Percentiles rank a stretch among this genome's conserved stretches.
Evolutionary conservation across 169 alveolate genomes (phyloP).

Genomic region (Eimeria sp.): DNA sequence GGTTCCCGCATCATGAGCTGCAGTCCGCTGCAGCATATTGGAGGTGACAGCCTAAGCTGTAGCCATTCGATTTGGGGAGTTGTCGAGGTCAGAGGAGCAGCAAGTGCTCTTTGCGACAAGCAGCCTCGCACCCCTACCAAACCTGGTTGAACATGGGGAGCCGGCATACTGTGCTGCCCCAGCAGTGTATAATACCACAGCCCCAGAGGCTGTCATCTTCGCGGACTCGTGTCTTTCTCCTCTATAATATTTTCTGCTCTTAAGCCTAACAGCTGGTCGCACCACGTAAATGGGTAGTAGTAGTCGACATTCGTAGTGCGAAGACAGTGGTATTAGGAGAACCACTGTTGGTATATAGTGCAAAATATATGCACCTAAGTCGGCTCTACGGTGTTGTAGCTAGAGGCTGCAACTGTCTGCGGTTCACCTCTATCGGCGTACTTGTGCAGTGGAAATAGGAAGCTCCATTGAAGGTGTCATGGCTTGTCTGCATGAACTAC

Average conservation of each 20-base stretch:
- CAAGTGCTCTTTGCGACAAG: not conserved
- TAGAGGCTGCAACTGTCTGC: not conserved
- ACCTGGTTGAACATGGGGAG: not conserved
- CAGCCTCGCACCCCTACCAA: not conserved
- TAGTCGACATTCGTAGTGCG: not conserved
- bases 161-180: not conserved
- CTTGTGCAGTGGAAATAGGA: no score
- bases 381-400: not conserved
- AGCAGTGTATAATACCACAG: not conserved
- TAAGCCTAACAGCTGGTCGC: not conserved
- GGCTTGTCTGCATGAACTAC: not conserved
- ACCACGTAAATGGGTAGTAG: not conserved
- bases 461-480: no score
- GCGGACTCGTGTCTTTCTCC: constrained; percentile 5
- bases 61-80: not conserved
- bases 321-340: no score
- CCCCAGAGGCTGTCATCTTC: not conserved
- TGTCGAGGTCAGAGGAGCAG: not conserved
- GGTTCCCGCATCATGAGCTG: constrained; percentile 76
- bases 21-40: not conserved
- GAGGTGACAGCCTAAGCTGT: not conserved
- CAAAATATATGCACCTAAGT: no score
- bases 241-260: constrained; percentile 7
- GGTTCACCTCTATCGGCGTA: no score
- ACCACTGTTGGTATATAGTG: no score